A percentile compares a stretch with the other conserved stretches of the same genome.
phyloP scores from a whole-genome alignment of 2,329 filamentous ascomycete species.

The Alternaria gaisen region DNA sequence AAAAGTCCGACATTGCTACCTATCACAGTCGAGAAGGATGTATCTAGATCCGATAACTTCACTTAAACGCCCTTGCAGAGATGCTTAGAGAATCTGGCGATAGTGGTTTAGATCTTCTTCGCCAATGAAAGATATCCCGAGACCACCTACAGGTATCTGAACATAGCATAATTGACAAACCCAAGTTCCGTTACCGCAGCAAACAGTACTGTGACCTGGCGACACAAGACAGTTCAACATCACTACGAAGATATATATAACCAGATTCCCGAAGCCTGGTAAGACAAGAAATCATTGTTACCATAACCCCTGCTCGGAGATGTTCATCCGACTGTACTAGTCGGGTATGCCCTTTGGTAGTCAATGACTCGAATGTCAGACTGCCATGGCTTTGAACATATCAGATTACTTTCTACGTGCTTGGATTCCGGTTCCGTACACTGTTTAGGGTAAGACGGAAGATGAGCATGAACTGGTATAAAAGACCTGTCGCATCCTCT shows the following conservation, averaged over 20 bases:
- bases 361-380: neutral
- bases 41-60: slow-evolving; percentile 5
- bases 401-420: neutral
- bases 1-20: slow-evolving; percentile 26
- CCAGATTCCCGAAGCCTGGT: neutral
- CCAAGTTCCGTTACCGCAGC: neutral
- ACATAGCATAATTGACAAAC: neutral
- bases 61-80: slow-evolving; percentile 16
- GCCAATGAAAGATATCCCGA: slow-evolving; percentile 3
- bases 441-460: neutral
- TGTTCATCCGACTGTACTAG: neutral
- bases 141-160: neutral
- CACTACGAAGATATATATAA: accelerated
- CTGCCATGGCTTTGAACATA: neutral
- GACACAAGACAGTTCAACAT: too few species aligned
- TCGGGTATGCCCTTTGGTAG: neutral
- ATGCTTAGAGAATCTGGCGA: slow-evolving; percentile 25
- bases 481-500: neutral
- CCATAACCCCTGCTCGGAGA: neutral
- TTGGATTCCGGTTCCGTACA: neutral
- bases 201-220: too few species aligned
- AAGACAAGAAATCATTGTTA: neutral
- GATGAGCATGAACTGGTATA: neutral
- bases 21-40: slow-evolving; percentile 23
- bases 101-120: slow-evolving; percentile 36